A percentile compares a stretch with the other conserved stretches of the same genome.
Evolutionary conservation across 2,329 filamentous ascomycete genomes (phyloP).

Genomic region (Alternaria atra): DNA sequence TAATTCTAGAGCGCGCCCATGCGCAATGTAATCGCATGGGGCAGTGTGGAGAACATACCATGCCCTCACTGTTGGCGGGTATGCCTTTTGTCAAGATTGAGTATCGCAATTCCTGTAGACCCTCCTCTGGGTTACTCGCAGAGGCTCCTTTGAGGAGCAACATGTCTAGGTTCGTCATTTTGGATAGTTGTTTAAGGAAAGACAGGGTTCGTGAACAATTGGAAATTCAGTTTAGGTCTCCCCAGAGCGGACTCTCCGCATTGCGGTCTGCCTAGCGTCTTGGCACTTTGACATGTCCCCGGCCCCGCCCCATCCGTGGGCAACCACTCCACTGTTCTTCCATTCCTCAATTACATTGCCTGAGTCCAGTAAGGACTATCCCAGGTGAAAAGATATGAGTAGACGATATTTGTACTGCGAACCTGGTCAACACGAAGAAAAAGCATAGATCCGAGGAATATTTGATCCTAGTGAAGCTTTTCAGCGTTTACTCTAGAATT

Average conservation of each 20-base stretch:
- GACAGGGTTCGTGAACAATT: conserved; percentile 9
- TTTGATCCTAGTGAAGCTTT: not conserved
- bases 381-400: not conserved
- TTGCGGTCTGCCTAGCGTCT: conserved; percentile 7
- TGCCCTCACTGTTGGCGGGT: conserved; percentile 80
- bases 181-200: conserved; percentile 19
- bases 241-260: not conserved
- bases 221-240: conserved; percentile 9
- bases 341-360: not conserved
- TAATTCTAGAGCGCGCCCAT: not conserved
- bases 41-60: conserved; percentile 62
- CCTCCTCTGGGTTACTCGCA: conserved; percentile 71
- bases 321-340: not conserved
- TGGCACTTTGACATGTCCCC: not conserved
- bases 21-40: conserved; percentile 6
- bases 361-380: not conserved
- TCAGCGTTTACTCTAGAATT: not conserved
- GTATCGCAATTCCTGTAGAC: conserved; percentile 74
- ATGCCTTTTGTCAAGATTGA: conserved; percentile 80
- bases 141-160: conserved; percentile 83
- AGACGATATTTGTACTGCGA: not conserved
- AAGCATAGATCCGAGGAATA: not conserved
- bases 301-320: not conserved
- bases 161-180: conserved; percentile 68
- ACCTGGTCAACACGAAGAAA: not conserved